Evolutionary conservation across 2,329 filamentous ascomycete species (phyloP), one percentile per base, ranked within the genome.

Genomic region (Trichophyton schoenleinii): DNA sequence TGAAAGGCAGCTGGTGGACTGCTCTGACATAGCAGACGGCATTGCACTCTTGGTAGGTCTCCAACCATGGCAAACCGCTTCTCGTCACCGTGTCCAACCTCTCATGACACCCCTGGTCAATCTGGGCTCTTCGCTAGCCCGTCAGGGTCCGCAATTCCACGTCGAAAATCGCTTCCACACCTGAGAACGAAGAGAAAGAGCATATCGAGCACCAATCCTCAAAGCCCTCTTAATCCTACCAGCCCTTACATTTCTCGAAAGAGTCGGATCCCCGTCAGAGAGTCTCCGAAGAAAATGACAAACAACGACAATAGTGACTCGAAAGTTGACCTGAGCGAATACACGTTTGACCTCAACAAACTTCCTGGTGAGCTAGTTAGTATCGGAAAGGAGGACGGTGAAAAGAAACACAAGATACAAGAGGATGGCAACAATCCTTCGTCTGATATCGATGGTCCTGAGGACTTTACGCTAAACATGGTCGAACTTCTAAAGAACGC

Each of bases 381-480:
- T 6, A 63, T 70, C 25, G 62, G 46, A 15, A 60, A 57, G 28
- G 52, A 58, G 13, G 57, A 53, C 13, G 41, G 60, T 7, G 66
- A 62, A 13, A 65, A 63, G 8, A 63, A 68, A 34, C 67, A 70
- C 7, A 66, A 70, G 28, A 65, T 66, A 13, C 64, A 67, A 22
- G 73, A 74, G 13, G 65, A 69, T 31, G 34, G n/a, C n/a, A 20
- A 13, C 7, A 36, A n/a, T n/a, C 15, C 28, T 3, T 62, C 73
- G 41, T 74, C 72, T 0, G 74, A 75, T 20, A 69, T 73, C 25
- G 74, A 72, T 6, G 74, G 74, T 0, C 74, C 74, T 2, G 71
- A 74, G 18, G 74, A 77, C 63, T 76, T 77, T 53, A 77, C 74
- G 0, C 67, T 71, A 36, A 75, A 77, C 46, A 67, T 77, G 65